Base-by-base conservation (phyloP, 2,329 filamentous ascomycete genomes). In the Mollisiaceae sp. region DNA sequence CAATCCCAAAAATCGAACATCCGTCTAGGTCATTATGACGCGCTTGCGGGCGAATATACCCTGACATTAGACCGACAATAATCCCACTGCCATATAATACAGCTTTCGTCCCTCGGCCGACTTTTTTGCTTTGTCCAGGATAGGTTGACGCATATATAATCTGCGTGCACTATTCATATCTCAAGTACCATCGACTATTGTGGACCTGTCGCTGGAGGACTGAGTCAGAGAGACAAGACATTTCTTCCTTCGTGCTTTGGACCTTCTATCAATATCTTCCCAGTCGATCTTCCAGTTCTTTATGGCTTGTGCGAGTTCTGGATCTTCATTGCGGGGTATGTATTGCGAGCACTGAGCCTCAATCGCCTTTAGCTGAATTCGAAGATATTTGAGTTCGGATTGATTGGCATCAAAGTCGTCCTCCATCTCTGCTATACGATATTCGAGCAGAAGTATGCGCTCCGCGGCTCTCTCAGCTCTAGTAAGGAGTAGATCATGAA, bases 201-300 rank as follows among this genome's bases (percentile, higher is more conserved):
- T 54, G 24, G 50, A 54, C n/a, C 11, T 35, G 18, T 54, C 50
- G 15, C 24, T 54, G 4, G 24, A 54, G 24, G 50, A 32, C 27
- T 54, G 50, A 12, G 50, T n/a, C 1, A 54, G 24, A 27, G 50
- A 27, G 8, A 54, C 27, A 35, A 60, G 57, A 38, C 47, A 67
- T 45, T 67, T 70, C 60, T 69, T 68, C 65, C 71, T 70, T 62
- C 71, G 63, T 22, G 68, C 70, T 59, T 71, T 75, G 8, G 73
- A 70, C n/a, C 67, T 66, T 64, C 80, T 79, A 75, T 85, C 84
- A 36, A 87, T 78, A 18, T 77, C 75, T 11, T 80, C 77, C 82
- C 86, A 89, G 72, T 89, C 86, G 38, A 82, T 76, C 75, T 88
- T 89, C 84, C 87, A 89, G 68, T 82, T 82, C 65, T 81, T 78